Conservation (phyloP, 352 stramenopile genomes). For the Phytophthora sojae region DNA sequence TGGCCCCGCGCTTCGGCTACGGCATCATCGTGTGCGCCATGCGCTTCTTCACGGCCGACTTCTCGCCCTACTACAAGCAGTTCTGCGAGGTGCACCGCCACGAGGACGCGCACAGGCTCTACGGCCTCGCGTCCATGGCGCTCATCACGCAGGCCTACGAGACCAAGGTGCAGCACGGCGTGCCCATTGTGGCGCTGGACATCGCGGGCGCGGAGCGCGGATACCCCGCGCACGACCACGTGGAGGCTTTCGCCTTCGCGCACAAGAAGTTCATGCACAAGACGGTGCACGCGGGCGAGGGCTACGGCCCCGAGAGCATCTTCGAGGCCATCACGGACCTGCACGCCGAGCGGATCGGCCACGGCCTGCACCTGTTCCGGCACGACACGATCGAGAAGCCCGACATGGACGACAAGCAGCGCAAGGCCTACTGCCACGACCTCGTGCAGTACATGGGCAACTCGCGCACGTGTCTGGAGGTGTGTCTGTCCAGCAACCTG, state of each 20-base stretch:
- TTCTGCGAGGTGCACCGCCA: constrained; percentile 85
- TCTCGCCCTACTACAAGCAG: constrained; percentile 85
- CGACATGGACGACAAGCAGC: constrained; percentile 48
- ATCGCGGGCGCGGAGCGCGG: constrained; percentile 84
- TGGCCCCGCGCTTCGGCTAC: constrained; percentile 78
- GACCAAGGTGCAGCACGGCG: constrained; percentile 65
- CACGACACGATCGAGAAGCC: constrained; percentile 75
- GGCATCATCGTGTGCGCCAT: constrained; percentile 92
- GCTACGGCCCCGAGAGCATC: constrained; percentile 89
- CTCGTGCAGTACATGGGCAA: constrained; percentile 88
- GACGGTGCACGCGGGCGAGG: constrained; percentile 90
- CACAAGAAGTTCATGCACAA: constrained; percentile 92
- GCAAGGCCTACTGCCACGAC: constrained; percentile 77
- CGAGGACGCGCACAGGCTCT: constrained; percentile 78
- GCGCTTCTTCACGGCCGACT: constrained; percentile 85
- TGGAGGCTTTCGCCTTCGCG: constrained; percentile 84
- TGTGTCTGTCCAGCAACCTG: constrained; percentile 90
- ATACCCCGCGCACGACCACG: constrained; percentile 83
- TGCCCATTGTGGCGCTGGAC: constrained; percentile 89
- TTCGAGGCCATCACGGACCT: constrained; percentile 89
- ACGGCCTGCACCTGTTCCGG: constrained; percentile 87
- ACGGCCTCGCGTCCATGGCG: constrained; percentile 84
- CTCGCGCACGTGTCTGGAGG: constrained; percentile 83
- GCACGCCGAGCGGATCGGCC: constrained; percentile 87
- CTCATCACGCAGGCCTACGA: constrained; percentile 83